Evolutionary conservation across 345 rosid species (phyloP).

Genomic region (Eucalyptus albens): DNA sequence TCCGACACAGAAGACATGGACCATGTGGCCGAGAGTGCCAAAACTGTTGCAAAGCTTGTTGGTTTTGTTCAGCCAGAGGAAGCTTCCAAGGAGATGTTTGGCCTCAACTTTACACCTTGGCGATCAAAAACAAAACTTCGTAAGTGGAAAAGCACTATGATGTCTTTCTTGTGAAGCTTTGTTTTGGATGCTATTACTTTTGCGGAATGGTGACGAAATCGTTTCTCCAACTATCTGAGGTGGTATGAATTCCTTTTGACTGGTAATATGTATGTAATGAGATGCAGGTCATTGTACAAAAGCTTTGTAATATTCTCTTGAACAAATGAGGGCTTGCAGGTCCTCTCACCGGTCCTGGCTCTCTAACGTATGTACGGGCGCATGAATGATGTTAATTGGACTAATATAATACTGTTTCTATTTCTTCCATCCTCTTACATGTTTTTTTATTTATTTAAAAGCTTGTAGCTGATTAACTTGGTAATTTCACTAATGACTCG

Average conservation of each 20-base stretch:
- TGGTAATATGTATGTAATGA: neutral
- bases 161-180: neutral
- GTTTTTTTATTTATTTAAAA: no score
- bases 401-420: no score
- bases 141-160: slow-evolving; percentile 6
- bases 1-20: slow-evolving; percentile 43
- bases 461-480: no score
- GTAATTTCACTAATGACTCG: no score
- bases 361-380: neutral
- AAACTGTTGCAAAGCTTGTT: slow-evolving; percentile 55
- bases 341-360: neutral
- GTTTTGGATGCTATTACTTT: neutral
- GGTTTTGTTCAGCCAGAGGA: slow-evolving; percentile 13
- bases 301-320: neutral
- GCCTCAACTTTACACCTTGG: slow-evolving; percentile 21
- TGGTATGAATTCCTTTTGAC: neutral
- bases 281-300: neutral
- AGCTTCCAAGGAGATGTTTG: slow-evolving; percentile 27
- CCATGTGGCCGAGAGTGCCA: slow-evolving; percentile 62
- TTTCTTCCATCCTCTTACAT: no score
- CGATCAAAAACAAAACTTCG: neutral
- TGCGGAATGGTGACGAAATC: neutral
- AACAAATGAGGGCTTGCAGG: neutral
- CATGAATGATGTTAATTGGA: neutral
- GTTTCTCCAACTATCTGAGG: neutral